Evolutionary conservation across 208 protist species (phyloP), one percentile per base, ranked within the genome.

Genomic region (Herpetomonas tarakana): DNA sequence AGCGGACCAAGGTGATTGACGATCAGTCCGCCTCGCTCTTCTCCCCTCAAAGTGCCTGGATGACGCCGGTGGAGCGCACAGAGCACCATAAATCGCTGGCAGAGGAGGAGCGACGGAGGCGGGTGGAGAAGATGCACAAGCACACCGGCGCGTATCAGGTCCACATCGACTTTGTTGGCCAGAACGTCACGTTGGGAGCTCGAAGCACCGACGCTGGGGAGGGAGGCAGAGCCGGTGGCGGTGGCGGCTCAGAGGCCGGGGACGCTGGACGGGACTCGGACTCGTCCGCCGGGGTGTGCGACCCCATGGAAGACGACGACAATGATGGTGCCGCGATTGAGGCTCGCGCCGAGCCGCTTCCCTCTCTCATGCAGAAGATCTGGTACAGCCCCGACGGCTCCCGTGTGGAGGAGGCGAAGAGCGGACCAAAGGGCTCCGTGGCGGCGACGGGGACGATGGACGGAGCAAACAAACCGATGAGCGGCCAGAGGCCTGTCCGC

Each of bases 1-100:
- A 88, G 65, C 81, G 83, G 9, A 93, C 86, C 14, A 86, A 61
- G 31, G 83, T 96, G 9, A 91, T 93, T 63, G 91, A 96, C 65
- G 91, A 96, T 58, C 87, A 96, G 69, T 72, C 75, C 0, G 82
- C 79, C 1, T 78, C 81, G 4, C 73, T 93, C 31, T 81, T 92
- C 41, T 65, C 79, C 2, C 79, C 86, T 21, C 73, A 92, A 52
- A 76, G 77, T 52, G 86, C 83, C 55, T 96, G 91, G 88, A 80
- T 93, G 69, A 74, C 85, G 1, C 62, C 67, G 4, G 56, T 64
- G 50, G 83, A 93, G 58, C 70, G 87, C n/a, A 47, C 73, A 44
- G 66, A 72, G 21, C 76, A 68, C 0, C 68, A 84, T 27, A 75
- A 81, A 69, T 71, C 83, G 14, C 65, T 76, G 14, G 83, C 76